Conservation (phyloP, 139 green algal genomes). For the Coccomyxa sp. region DNA sequence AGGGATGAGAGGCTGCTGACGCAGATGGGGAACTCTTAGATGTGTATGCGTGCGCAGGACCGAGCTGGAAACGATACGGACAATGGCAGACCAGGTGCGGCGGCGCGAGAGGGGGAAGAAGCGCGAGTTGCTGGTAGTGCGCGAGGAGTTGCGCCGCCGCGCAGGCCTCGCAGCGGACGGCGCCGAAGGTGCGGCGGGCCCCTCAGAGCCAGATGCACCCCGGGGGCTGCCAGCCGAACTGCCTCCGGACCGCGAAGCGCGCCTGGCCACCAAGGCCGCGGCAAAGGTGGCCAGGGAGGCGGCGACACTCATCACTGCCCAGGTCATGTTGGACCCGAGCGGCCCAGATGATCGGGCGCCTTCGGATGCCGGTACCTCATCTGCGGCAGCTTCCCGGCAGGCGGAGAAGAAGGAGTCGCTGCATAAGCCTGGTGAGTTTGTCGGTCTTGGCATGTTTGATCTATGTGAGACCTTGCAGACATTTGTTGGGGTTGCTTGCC, state of each 20-base stretch:
- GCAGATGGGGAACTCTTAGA: background rate
- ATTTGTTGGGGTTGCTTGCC: no score
- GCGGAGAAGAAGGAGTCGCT: no score
- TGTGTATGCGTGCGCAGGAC: slow-evolving; percentile 3
- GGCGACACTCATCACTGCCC: background rate
- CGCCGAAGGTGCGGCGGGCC: no score
- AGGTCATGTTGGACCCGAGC: background rate
- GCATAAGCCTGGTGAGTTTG: no score
- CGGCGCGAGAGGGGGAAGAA: slow-evolving; percentile 42
- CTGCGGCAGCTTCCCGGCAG: no score
- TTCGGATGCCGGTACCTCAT: no score
- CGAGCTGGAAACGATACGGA: slow-evolving; percentile 38
- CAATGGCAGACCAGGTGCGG: slow-evolving; percentile 41
- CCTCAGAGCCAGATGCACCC: background rate
- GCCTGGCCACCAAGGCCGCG: background rate
- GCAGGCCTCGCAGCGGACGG: background rate
- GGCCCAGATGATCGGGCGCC: no score
- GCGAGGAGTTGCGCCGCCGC: slow-evolving; percentile 17
- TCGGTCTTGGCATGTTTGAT: no score
- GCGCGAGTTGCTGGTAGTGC: slow-evolving; percentile 29
- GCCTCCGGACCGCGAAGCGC: background rate
- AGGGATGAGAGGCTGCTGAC: background rate
- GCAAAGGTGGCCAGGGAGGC: background rate
- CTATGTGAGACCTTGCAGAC: no score
- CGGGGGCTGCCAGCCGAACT: background rate